Evolutionary conservation across 2,329 filamentous ascomycete genomes (phyloP).

Genomic region (Neoascochyta sp.): DNA sequence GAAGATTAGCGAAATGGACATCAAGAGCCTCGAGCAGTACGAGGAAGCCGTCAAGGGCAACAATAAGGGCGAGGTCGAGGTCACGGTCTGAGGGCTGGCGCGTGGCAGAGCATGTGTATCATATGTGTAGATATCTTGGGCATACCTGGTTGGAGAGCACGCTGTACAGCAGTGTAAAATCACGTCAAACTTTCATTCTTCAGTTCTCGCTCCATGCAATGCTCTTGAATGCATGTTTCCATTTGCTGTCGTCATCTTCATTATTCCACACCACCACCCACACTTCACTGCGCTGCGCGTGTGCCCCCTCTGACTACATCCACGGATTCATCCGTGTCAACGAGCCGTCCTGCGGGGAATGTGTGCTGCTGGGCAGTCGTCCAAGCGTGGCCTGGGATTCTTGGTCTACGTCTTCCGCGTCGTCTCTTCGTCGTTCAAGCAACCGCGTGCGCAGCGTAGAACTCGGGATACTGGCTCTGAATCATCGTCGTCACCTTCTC

Average conservation of each 20-base stretch:
- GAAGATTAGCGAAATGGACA: slow-evolving; percentile 74
- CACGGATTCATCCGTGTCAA: no score
- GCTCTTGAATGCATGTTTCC: no score
- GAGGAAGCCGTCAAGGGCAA: slow-evolving; percentile 32
- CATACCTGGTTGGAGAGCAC: slow-evolving; percentile 5
- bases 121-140: slow-evolving; percentile 15
- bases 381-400: no score
- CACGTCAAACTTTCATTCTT: no score
- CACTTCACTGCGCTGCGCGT: no score
- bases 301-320: no score
- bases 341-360: no score
- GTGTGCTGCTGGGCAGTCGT: no score
- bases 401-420: no score
- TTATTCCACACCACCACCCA: no score
- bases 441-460: slow-evolving; percentile 45
- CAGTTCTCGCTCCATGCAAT: no score
- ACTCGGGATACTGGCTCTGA: slow-evolving; percentile 70
- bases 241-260: no score
- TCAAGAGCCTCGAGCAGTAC: slow-evolving; percentile 57
- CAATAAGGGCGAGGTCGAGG: slow-evolving; percentile 1
- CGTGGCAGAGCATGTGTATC: slow-evolving; percentile 7
- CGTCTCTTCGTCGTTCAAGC: slow-evolving; percentile 14
- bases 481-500: slow-evolving; percentile 80
- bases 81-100: not conserved
- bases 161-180: slow-evolving; percentile 4